Evolutionary conservation across 306 rosid species (phyloP), one percentile per base, ranked within the genome.

Genomic region (Sphenostylis stenocarpa): DNA sequence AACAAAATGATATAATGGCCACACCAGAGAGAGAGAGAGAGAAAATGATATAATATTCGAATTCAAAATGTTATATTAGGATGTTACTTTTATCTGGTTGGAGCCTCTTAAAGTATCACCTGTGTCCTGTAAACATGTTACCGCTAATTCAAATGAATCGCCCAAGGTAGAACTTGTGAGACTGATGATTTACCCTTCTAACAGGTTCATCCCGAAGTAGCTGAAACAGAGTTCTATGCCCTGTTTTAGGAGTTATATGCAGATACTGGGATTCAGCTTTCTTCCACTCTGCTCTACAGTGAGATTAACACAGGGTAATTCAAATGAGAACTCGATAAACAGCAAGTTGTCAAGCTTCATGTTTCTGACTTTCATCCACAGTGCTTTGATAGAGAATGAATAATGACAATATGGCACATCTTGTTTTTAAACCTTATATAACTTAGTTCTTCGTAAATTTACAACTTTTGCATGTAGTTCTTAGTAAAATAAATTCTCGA

Each of bases 191-290:
- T 75, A 13, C 75, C 36, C 45, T 64, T 76, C 62, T 58, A 51
- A 29, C 80, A 70, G 84, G 76, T 72, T 48, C 79, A 38, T 6
- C 67, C 33, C 38, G 20, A 55, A 67, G 81, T 23, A 78, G 77
- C 70, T 75, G 84, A 73, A 48, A 39, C 29, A 75, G 51, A 56
- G 68, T 19, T 58, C 36, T 3, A 4, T 52, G 58, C 55, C 20
- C 47, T 68, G 16, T 60, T 81, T 39, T 52, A 67, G 47, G 87
- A 73, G 72, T 62, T 15, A 12, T 43, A 20, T 38, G 70, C 68
- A 34, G 64, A 73, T 73, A 15, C 21, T 44, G 58, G 69, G 61
- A 57, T 38, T 23, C 6, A 1, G 52, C 24, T 41, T 80, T 73
- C 44, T 49, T 77, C 55, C 67, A 36, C 39, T 63, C 73, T 43